Evolutionary conservation across 352 stramenopile genomes (phyloP), one percentile per base, ranked within the genome.

Genomic region (Phytophthora pini): DNA sequence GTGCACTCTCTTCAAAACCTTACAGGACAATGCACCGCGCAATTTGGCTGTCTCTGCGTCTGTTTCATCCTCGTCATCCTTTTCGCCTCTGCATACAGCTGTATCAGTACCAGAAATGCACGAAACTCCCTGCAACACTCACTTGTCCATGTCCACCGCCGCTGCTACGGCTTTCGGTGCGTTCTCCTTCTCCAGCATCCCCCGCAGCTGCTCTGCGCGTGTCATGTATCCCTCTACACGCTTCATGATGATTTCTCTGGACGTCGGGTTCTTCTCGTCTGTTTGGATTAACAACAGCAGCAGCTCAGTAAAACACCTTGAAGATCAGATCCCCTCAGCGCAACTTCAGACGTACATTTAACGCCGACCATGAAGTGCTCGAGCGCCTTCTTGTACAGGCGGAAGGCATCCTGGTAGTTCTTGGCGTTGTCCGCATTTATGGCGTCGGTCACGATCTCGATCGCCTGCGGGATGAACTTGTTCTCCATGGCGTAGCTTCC

Each of bases 1-100:
- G 5, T 32, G 31, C 11, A 34, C 31, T 29, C 29, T 11, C 27
- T 2, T 36, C 17, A 26, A n/a, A 15, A 73, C 84, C 61, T 70
- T 87, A 83, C 90, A 97, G 27, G 89, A 86, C 47, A 99, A 68
- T 1, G 97, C 97, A 20, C 95, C 95, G 5, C 97, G 84, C 31
- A 99, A 79, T 77, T 99, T 99, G 13, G 89, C 96, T 6, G 84
- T 92, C 69, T 99, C 97, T 44, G 88, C 90, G 54, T 99, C 96
- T 6, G 91, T 93, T 58, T 98, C 92, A 47, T 98, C 86, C 15
- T 94, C 85, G 44, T 97, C 82, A 36, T 87, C 89, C 55, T 92
- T 94, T 47, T 90, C 87, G 2, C 82, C 87, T 76, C 84, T 92
- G 49, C 15, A 58, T 39, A 62, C n/a, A 67, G 6, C 22, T 47